These are phyloP conservation scores for Aspergillus sojae DNA, from an alignment of 2,329 filamentous ascomycete species.

Conservation along the genomic window DNA sequence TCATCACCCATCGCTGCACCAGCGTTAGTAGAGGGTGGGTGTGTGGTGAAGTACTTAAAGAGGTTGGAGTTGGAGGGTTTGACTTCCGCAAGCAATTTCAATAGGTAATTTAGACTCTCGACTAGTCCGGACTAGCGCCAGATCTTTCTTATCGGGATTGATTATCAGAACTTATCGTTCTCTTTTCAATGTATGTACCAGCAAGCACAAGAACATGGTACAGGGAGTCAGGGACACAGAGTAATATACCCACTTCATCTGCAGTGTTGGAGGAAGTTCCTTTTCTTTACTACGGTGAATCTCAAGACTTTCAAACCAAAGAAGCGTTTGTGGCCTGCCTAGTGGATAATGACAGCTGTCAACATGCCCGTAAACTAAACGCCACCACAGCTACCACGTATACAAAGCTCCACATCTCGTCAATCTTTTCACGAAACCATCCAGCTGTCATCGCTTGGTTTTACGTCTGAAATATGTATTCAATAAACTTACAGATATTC, in stretches of 20 bases:
- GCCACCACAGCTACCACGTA: not conserved
- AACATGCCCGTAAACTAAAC: not conserved
- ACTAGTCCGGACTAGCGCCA: slow-evolving; percentile 5
- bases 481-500: slow-evolving; percentile 18
- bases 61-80: not conserved
- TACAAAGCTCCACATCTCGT: slow-evolving; percentile 2
- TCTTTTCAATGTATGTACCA: too few species aligned
- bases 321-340: not conserved
- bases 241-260: not conserved
- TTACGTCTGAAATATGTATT: not conserved
- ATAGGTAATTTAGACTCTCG: not conserved
- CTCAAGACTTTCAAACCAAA: not conserved
- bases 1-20: slow-evolving; percentile 28
- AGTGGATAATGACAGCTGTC: slow-evolving; percentile 1
- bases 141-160: not conserved
- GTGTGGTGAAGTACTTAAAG: too few species aligned
- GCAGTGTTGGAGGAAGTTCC: not conserved
- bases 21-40: slow-evolving; percentile 3
- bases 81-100: not conserved
- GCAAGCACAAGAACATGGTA: not conserved
- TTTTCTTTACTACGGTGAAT: not conserved
- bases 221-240: not conserved
- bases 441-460: not conserved
- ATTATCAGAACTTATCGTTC: too few species aligned
- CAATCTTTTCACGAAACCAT: not conserved